These are phyloP conservation scores for Rhodotorula sp. DNA, from an alignment of 1,284 basidiomycete species.

Conservation along the genomic window DNA sequence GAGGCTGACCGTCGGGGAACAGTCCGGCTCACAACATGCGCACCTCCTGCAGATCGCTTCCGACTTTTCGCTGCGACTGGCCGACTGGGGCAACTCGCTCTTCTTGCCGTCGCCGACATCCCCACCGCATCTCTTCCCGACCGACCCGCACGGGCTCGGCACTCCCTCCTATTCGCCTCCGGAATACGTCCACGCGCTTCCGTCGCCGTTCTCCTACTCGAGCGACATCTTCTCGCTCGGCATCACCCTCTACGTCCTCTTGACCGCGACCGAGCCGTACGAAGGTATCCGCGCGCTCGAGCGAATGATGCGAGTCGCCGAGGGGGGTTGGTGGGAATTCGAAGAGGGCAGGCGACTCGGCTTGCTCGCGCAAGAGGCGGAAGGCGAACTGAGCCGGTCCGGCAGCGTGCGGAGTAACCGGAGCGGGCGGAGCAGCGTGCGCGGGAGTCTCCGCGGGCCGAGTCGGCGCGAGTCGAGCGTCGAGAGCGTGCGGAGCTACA, in stretches of 20 bases:
- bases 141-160: slow-evolving; percentile 53
- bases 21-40: background rate
- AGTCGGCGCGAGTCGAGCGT: slow-evolving; percentile 9
- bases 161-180: slow-evolving; percentile 56
- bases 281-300: slow-evolving; percentile 49
- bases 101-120: slow-evolving; percentile 45
- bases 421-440: slow-evolving; percentile 10
- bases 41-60: slow-evolving; percentile 28
- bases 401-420: slow-evolving; percentile 21
- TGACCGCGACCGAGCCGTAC: slow-evolving; percentile 55
- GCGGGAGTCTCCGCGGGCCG: slow-evolving; percentile 2
- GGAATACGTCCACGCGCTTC: slow-evolving; percentile 52
- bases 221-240: slow-evolving; percentile 57
- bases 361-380: slow-evolving; percentile 5
- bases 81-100: slow-evolving; percentile 55
- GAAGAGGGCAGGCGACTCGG: slow-evolving; percentile 50
- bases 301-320: slow-evolving; percentile 53
- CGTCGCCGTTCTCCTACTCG: slow-evolving; percentile 52
- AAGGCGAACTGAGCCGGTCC: slow-evolving; percentile 11
- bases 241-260: slow-evolving; percentile 53
- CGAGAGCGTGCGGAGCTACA: slow-evolving; percentile 18
- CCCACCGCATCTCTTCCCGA: slow-evolving; percentile 42
- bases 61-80: slow-evolving; percentile 46
- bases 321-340: slow-evolving; percentile 54
- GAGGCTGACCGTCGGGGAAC: no score